Evolutionary conservation across 1,284 basidiomycete species (phyloP), one percentile per base, ranked within the genome.

Genomic region (Apiotrichum brassicae): DNA sequence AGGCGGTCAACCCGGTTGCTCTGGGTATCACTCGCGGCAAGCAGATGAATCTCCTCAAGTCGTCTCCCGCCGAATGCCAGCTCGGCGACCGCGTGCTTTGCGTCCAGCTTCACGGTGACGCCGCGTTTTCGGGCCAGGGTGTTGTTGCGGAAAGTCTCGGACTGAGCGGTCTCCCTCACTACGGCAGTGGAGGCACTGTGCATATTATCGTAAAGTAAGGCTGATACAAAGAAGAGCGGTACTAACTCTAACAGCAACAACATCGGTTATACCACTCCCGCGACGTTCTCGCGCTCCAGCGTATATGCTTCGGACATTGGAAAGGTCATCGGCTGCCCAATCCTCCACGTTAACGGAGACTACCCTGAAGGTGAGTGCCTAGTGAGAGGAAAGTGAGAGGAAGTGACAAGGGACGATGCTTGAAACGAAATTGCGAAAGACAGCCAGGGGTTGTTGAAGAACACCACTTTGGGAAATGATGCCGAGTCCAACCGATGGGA

Each of bases 281-380:
- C 87, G 0, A 82, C 85, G 0, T 80, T 80, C 43, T 85, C 86
- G 12, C 81, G 89, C 8, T 91, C 88, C 1, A 88, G 86, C 0
- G 66, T 87, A 28, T 94, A 94, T 64, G 89, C 87, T 54, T 90
- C 89, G 1, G 90, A 93, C 65, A 77, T 90, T 28, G 87, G 85
- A 5, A 93, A 93, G 72, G 87, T 87, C 80, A 85, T 92, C 61
- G 86, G 86, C 51, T 83, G 86, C 0, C 90, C 89, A 0, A 82
- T 93, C 14, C 68, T 93, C n/a, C 89, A 93, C 57, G 88, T 92
- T 55, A 93, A 93, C 60, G 90, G 90, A 6, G 89, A 94, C 65
- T 75, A 86, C 66, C 87, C 87, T 0, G 91, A 95, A 79, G 88
- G 82, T 86, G 62, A 49, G 63, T 60, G 3, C 25, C 6, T n/a